Conservation (phyloP, 805 yeast genomes). For the Candida nemodendra region DNA sequence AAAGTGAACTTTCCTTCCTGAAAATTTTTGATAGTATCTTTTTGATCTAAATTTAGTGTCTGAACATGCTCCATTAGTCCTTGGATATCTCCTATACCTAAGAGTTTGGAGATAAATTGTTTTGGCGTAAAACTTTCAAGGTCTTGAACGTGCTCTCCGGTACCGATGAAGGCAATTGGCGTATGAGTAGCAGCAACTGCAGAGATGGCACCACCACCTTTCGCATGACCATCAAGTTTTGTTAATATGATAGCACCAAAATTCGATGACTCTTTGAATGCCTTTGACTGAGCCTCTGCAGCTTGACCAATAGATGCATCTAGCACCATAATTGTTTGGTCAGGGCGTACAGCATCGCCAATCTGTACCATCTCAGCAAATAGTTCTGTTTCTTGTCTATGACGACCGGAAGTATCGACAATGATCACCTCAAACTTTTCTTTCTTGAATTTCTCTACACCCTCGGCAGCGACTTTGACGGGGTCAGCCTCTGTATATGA, state of each 20-base stretch:
- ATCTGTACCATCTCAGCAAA: slow-evolving; percentile 95
- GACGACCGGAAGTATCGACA: slow-evolving; percentile 98
- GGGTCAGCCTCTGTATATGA: slow-evolving; percentile 96
- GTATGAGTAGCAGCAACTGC: slow-evolving; percentile 97
- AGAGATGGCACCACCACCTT: slow-evolving; percentile 99
- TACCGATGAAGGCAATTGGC: slow-evolving; percentile 94
- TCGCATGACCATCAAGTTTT: slow-evolving; percentile 98
- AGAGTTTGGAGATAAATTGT: slow-evolving; percentile 82
- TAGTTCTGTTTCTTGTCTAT: slow-evolving; percentile 87
- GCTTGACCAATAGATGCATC: slow-evolving; percentile 99
- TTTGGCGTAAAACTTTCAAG: slow-evolving; percentile 88
- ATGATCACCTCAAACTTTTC: slow-evolving; percentile 91
- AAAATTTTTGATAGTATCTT: slow-evolving; percentile 86
- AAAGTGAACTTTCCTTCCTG: slow-evolving; percentile 94
- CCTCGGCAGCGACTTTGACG: slow-evolving; percentile 84
- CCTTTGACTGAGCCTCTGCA: slow-evolving; percentile 91
- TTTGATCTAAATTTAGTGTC: slow-evolving; percentile 81
- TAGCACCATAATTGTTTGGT: slow-evolving; percentile 95
- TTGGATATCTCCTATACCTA: slow-evolving; percentile 95
- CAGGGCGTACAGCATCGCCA: slow-evolving; percentile 82
- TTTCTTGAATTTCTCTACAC: slow-evolving; percentile 86
- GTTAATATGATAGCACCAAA: slow-evolving; percentile 95
- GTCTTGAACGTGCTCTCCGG: slow-evolving; percentile 96
- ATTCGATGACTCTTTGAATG: slow-evolving; percentile 88
- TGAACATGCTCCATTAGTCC: slow-evolving; percentile 93